Percentiles rank a stretch among this genome's conserved stretches.
These are phyloP conservation scores for Trichomonascaceae sp. DNA, from an alignment of 1,139 yeast genomes.

Conservation along the genomic window DNA sequence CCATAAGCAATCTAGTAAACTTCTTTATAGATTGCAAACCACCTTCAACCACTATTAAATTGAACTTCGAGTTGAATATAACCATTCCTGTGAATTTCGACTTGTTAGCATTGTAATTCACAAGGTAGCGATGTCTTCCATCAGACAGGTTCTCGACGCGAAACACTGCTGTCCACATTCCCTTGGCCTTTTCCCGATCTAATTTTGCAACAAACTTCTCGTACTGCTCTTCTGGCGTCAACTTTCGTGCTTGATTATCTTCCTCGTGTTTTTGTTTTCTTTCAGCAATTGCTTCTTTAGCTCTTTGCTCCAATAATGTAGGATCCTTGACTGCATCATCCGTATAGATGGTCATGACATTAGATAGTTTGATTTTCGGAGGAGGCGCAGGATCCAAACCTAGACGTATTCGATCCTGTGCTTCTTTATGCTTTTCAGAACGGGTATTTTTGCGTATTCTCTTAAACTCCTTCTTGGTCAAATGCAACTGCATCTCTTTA, in stretches of 20 bases:
- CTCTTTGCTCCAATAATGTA: conserved; percentile 72
- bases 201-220: conserved; percentile 42
- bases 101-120: conserved; percentile 76
- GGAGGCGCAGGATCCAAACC: conserved; percentile 87
- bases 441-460: conserved; percentile 69
- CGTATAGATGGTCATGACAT: conserved; percentile 78
- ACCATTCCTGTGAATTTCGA: conserved; percentile 57
- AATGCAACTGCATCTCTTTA: conserved; percentile 42
- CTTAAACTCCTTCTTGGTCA: conserved; percentile 75
- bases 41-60: conserved; percentile 68
- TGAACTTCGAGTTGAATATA: conserved; percentile 41
- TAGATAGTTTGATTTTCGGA: conserved; percentile 78
- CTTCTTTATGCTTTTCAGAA: conserved; percentile 55
- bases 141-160: conserved; percentile 48
- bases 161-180: conserved; percentile 56
- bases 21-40: conserved; percentile 53
- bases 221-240: conserved; percentile 52
- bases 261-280: conserved; percentile 56
- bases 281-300: conserved; percentile 60
- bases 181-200: conserved; percentile 48
- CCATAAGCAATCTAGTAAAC: conserved; percentile 55
- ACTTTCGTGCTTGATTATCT: conserved; percentile 56
- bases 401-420: conserved; percentile 68
- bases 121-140: conserved; percentile 64
- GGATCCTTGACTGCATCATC: conserved; percentile 89